phyloP scores from a whole-genome alignment of 306 rosid species.

The Dryas octopetala region DNA sequence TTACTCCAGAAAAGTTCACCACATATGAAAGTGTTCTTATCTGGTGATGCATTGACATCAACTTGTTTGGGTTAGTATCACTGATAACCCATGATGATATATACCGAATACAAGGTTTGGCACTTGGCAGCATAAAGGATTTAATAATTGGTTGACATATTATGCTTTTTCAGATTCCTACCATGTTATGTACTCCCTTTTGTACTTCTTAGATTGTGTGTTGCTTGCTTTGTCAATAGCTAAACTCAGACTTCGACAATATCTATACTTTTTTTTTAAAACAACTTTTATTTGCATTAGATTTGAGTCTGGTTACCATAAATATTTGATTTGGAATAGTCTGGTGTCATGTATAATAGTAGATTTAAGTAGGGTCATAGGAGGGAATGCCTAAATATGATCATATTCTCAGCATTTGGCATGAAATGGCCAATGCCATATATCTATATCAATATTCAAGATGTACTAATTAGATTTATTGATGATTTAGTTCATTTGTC shows the following conservation, averaged over 20 bases:
- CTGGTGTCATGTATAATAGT: neutral
- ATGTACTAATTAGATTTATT: neutral
- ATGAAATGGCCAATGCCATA: slow-evolving; percentile 1
- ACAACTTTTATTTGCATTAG: neutral
- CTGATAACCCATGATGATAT: neutral
- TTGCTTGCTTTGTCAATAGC: neutral
- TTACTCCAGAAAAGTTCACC: neutral
- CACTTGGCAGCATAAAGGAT: neutral
- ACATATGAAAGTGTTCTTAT: neutral
- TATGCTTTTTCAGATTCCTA: too few species aligned
- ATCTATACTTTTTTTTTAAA: neutral
- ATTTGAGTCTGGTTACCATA: neutral
- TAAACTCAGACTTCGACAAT: neutral
- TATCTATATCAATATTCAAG: neutral
- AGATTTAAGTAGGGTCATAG: too few species aligned
- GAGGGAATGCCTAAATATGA: too few species aligned
- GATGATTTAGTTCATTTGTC: neutral
- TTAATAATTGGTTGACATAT: neutral
- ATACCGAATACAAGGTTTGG: neutral
- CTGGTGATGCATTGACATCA: neutral
- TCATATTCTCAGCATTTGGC: neutral
- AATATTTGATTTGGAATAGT: neutral
- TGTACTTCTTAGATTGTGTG: neutral
- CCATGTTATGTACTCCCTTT: too few species aligned
- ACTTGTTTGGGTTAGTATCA: neutral